phyloP scores from a whole-genome alignment of 2,329 filamentous ascomycete species.

The Neopestalotiopsis sp. region DNA sequence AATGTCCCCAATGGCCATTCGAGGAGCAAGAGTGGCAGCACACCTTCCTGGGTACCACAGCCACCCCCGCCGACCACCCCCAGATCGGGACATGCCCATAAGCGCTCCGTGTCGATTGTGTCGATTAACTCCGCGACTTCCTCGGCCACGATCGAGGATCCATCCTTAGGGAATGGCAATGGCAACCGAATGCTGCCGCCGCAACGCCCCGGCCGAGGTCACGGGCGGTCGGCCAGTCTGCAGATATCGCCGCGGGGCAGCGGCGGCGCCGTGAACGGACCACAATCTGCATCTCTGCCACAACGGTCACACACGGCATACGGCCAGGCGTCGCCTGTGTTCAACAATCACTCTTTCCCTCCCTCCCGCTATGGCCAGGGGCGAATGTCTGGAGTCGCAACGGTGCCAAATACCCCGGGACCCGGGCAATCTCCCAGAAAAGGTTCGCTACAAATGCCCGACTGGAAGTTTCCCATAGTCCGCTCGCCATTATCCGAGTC shows the following conservation, averaged over 20 bases:
- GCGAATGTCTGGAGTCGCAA: slow-evolving; percentile 46
- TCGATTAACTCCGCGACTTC: slow-evolving; percentile 70
- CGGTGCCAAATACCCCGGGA: slow-evolving; percentile 51
- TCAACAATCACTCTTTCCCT: slow-evolving; percentile 58
- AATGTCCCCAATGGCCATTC: slow-evolving; percentile 53
- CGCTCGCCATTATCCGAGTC: slow-evolving; percentile 45
- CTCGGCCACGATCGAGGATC: slow-evolving; percentile 50
- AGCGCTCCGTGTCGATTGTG: slow-evolving; percentile 81
- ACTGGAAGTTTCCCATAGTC: slow-evolving; percentile 62
- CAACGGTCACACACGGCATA: slow-evolving; percentile 45
- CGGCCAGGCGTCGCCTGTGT: slow-evolving; percentile 53
- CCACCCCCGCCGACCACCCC: slow-evolving; percentile 33
- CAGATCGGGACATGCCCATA: slow-evolving; percentile 62
- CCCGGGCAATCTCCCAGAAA: slow-evolving; percentile 45
- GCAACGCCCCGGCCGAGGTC: slow-evolving; percentile 63
- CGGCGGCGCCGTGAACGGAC: slow-evolving; percentile 47
- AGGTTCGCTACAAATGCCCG: slow-evolving; percentile 52
- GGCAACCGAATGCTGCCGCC: slow-evolving; percentile 44
- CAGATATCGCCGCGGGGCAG: slow-evolving; percentile 68
- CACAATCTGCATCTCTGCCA: slow-evolving; percentile 44
- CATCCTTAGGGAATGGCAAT: slow-evolving; percentile 46
- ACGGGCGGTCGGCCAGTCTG: slow-evolving; percentile 80
- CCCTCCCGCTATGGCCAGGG: slow-evolving; percentile 49
- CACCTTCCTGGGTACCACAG: slow-evolving; percentile 49
- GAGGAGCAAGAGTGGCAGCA: slow-evolving; percentile 47